Percentiles rank a stretch among this genome's conserved stretches.
Evolutionary conservation across 2,329 filamentous ascomycete species (phyloP).

Genomic region (Pezicula radicicola): DNA sequence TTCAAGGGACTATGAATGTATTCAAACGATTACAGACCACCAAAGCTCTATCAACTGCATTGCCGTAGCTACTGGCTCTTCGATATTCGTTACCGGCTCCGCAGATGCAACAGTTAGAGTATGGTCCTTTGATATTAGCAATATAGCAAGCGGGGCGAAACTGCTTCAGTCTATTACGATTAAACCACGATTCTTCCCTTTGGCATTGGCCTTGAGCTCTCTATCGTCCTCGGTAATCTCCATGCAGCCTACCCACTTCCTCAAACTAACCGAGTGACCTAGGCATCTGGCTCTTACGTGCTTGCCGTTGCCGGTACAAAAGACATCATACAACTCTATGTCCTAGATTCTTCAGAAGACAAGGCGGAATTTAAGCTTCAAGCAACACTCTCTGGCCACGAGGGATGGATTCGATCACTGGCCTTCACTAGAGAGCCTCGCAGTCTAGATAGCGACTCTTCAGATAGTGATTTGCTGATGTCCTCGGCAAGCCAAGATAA

Average conservation of each 20-base stretch:
- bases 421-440: slow-evolving; percentile 67
- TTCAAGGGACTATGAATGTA: slow-evolving; percentile 27
- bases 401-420: slow-evolving; percentile 90
- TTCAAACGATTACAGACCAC: slow-evolving; percentile 64
- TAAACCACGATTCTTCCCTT: slow-evolving; percentile 76
- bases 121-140: slow-evolving; percentile 59
- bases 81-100: slow-evolving; percentile 71
- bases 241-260: too few relatives aligned
- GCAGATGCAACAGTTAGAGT: slow-evolving; percentile 71
- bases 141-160: slow-evolving; percentile 32
- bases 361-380: slow-evolving; percentile 60
- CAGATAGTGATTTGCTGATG: slow-evolving; percentile 68
- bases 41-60: slow-evolving; percentile 73
- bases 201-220: slow-evolving; percentile 67
- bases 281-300: slow-evolving; percentile 49
- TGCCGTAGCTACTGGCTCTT: slow-evolving; percentile 31
- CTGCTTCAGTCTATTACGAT: slow-evolving; percentile 70
- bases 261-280: slow-evolving; percentile 26
- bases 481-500: slow-evolving; percentile 97
- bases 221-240: slow-evolving; percentile 32
- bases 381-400: slow-evolving; percentile 81
- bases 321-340: slow-evolving; percentile 77
- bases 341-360: slow-evolving; percentile 42
- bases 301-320: slow-evolving; percentile 86
- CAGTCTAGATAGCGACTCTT: slow-evolving; percentile 51